Percentiles rank a stretch among this genome's conserved stretches.
These are phyloP conservation scores for Phytopythium litorale DNA, from an alignment of 352 stramenopile genomes.

Conservation along the genomic window DNA sequence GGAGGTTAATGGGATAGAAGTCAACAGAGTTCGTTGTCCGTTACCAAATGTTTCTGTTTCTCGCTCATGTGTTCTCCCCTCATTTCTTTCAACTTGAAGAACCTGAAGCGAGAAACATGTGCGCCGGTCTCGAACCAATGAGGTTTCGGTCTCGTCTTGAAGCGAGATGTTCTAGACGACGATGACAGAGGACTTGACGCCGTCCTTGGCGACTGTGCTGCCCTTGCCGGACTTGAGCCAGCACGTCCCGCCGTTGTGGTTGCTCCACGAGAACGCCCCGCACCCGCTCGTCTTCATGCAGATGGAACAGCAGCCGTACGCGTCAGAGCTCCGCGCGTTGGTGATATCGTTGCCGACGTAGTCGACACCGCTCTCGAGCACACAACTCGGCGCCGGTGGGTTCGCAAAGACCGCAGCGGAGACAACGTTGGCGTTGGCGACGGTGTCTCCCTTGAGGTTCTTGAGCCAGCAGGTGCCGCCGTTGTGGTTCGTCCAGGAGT, in stretches of 20 bases:
- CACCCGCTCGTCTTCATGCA: conserved; percentile 18
- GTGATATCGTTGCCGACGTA: conserved; percentile 18
- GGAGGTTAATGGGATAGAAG: too few species aligned
- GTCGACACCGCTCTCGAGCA: conserved; percentile 17
- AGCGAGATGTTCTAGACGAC: too few species aligned
- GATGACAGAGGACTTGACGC: conserved; percentile 10
- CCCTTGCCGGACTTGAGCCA: conserved; percentile 54
- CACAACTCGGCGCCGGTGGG: conserved; percentile 10
- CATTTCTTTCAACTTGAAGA: too few species aligned
- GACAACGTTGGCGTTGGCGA: conserved; percentile 7
- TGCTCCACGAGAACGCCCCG: conserved; percentile 37
- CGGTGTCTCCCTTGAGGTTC: conserved; percentile 18
- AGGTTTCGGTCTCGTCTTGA: too few species aligned
- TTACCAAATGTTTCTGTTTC: too few species aligned
- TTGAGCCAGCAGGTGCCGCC: conserved; percentile 42
- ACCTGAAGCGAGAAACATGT: too few species aligned
- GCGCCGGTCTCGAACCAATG: too few species aligned
- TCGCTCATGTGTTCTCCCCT: too few species aligned
- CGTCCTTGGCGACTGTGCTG: conserved; percentile 6
- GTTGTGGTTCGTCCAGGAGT: conserved; percentile 31
- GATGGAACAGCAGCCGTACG: conserved; percentile 19
- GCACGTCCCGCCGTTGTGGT: conserved; percentile 40
- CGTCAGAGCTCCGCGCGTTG: conserved; percentile 9
- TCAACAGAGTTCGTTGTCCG: too few species aligned
- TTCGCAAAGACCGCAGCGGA: conserved; percentile 13